Evolutionary conservation across 371 early-diverging fungal species (phyloP).

Genomic region (Quaeritorhiza haematococci): DNA sequence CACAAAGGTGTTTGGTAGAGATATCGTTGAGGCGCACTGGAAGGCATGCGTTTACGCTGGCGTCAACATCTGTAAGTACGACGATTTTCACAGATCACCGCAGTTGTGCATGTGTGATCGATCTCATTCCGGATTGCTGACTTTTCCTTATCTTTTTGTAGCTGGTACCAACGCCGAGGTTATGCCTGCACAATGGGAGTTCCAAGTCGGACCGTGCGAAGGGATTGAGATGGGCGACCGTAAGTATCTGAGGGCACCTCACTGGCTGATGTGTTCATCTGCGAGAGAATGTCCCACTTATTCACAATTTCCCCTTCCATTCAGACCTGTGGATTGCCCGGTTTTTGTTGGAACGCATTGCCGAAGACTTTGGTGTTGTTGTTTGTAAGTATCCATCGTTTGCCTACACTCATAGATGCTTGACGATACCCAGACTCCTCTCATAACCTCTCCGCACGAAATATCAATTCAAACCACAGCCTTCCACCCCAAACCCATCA

Average conservation of each 20-base stretch:
- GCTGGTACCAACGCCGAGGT: constrained; percentile 54
- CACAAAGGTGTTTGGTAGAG: constrained; percentile 49
- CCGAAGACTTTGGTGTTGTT: constrained; percentile 58
- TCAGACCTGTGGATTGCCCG: constrained; percentile 51
- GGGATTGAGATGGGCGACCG: constrained; percentile 51
- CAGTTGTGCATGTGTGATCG: not conserved
- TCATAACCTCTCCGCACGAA: not conserved
- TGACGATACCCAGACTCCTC: no score
- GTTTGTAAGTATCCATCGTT: constrained; percentile 23
- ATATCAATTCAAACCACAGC: constrained; percentile 4
- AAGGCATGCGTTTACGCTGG: constrained; percentile 56
- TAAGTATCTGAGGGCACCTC: not conserved
- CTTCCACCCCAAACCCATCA: constrained; percentile 45
- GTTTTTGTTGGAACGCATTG: constrained; percentile 49
- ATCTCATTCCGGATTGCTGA: no score
- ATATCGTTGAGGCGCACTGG: constrained; percentile 57
- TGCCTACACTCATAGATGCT: no score
- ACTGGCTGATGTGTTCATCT: no score
- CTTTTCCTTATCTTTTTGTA: not conserved
- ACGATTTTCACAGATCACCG: not conserved
- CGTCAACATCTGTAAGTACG: constrained; percentile 33
- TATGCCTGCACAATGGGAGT: constrained; percentile 59
- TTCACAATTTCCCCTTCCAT: not conserved
- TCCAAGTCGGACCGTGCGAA: constrained; percentile 57
- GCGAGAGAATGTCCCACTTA: no score